Percentiles rank a stretch among this genome's conserved stretches.
These are phyloP conservation scores for Talaromyces funiculosus DNA, from an alignment of 2,329 filamentous ascomycete species.

Conservation along the genomic window DNA sequence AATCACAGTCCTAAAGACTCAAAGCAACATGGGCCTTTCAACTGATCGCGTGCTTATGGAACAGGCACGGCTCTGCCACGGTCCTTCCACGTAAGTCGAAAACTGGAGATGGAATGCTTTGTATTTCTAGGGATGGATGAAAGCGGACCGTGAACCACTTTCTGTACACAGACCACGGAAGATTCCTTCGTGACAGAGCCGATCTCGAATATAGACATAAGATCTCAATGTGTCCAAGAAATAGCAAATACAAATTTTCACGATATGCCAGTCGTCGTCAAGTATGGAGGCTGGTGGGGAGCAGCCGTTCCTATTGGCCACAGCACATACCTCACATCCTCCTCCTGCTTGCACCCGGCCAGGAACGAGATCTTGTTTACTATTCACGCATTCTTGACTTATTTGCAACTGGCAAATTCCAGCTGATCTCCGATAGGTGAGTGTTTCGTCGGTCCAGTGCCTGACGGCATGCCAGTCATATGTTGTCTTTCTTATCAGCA, in stretches of 20 bases:
- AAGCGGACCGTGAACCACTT: neutral
- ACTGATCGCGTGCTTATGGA: neutral
- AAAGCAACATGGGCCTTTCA: neutral
- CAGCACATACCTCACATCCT: neutral
- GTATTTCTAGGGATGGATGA: neutral
- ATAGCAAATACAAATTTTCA: neutral
- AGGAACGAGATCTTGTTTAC: neutral
- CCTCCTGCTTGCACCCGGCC: neutral
- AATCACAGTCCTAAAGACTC: neutral
- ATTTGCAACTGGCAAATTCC: neutral
- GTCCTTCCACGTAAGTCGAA: neutral
- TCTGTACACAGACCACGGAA: neutral
- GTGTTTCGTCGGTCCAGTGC: neutral
- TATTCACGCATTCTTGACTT: conserved; percentile 4
- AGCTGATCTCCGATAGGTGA: neutral
- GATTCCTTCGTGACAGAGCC: neutral
- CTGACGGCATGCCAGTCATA: neutral
- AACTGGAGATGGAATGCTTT: neutral
- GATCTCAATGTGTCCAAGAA: neutral
- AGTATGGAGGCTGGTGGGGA: conserved; percentile 9
- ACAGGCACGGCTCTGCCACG: neutral
- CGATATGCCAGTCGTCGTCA: conserved; percentile 1
- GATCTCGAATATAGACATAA: neutral
- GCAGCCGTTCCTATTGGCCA: conserved; percentile 5
- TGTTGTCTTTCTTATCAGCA: neutral